Evolutionary conservation across 805 yeast species (phyloP).

Genomic region (Starmera caribaea): DNA sequence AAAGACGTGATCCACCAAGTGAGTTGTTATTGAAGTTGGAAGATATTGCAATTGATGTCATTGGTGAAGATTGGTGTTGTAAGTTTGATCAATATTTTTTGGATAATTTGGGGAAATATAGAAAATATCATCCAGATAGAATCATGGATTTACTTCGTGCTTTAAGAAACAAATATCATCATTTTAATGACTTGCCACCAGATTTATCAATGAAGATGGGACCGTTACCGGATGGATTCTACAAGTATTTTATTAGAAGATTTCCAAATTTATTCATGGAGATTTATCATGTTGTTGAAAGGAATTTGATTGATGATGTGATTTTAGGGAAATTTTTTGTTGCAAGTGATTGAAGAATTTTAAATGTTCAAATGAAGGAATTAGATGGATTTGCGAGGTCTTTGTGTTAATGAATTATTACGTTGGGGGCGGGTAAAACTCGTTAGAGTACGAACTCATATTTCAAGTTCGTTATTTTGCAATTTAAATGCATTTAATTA

Average conservation of each 20-base stretch:
- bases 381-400: too few species aligned
- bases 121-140: constrained; percentile 74
- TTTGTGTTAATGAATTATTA: too few species aligned
- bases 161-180: constrained; percentile 88
- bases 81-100: constrained; percentile 65
- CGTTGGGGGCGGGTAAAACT: too few species aligned
- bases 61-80: constrained; percentile 68
- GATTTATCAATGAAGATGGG: constrained; percentile 57
- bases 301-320: constrained; percentile 54
- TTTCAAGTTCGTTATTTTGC: too few species aligned
- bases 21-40: constrained; percentile 48
- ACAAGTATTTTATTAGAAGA: constrained; percentile 57
- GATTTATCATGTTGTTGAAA: constrained; percentile 52
- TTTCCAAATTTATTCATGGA: constrained; percentile 78
- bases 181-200: constrained; percentile 79
- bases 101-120: constrained; percentile 80
- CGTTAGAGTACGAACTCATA: too few species aligned
- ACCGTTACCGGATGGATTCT: constrained; percentile 78
- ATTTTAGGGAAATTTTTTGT: constrained; percentile 36
- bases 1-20: constrained; percentile 72
- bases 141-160: constrained; percentile 85
- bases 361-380: too few species aligned
- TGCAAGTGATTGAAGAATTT: neutral
- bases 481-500: too few species aligned
- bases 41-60: constrained; percentile 34